Base-by-base conservation (phyloP, 768 basidiomycete species). In the Cystobasidium tubakii region DNA sequence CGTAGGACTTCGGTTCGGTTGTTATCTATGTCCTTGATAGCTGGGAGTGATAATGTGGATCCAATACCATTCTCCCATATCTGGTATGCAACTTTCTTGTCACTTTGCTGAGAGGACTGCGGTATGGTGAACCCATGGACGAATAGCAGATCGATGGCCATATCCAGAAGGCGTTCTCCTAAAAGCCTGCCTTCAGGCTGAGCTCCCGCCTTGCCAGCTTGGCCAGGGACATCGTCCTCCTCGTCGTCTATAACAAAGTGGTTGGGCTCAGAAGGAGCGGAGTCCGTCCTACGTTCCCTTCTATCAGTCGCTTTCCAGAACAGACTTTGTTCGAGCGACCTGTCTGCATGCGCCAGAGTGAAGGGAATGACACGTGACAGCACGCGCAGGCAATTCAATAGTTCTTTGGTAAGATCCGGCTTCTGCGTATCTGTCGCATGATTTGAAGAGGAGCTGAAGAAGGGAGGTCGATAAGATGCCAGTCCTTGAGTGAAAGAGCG, bases 61-160 rank as follows among this genome's bases (percentile, higher is more conserved):
- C 96, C 95, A 27, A 99, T 86, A 15, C 95, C 95, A 79, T 89
- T 92, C 84, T 96, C 92, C 95, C 95, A 95, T 69, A 94, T 94
- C 27, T 90, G 84, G 83, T 92, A 89, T 80, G 89, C 88, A 55
- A 92, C 88, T 80, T 90, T 89, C 80, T 90, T 86, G 77, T 89
- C 88, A 79, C 90, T 88, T 62, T 87, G 85, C 80, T 90, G 88
- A 55, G 89, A 83, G 80, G 86, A 86, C 33, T 85, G 85, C 10
- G 95, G 91, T 10, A 97, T 82, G 0, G 93, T 95, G 78, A 98
- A 96, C 15, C 91, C 92, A 77, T 91, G 94, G 79, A 92, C 92
- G 81, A 95, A 98, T 44, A 96, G 80, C 13, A 97, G 84, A 80
- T 98, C 94, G 72, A 91, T 21, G 90, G 89, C n/a, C 90, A 92